Percentiles rank a stretch among this genome's conserved stretches.
Conservation (phyloP, 2,329 filamentous ascomycete species). For the Fusarium metavorans region DNA sequence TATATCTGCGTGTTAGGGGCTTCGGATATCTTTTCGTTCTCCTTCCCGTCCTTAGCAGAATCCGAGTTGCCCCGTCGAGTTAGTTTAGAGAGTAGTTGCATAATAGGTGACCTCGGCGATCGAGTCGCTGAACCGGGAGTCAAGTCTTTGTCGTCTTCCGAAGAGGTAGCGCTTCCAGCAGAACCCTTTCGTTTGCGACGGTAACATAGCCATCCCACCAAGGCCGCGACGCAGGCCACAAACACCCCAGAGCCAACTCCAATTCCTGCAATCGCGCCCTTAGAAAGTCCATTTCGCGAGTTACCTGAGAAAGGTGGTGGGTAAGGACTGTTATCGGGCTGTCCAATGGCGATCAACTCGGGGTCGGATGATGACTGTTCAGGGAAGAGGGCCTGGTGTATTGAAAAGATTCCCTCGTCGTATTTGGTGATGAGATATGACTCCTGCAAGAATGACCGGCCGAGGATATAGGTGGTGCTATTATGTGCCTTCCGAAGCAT, state of each 20-base stretch:
- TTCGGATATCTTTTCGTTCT: constrained; percentile 46
- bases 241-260: constrained; percentile 56
- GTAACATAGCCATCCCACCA: constrained; percentile 51
- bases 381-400: constrained; percentile 69
- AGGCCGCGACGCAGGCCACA: constrained; percentile 43
- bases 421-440: constrained; percentile 70
- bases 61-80: constrained; percentile 50
- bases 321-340: constrained; percentile 60
- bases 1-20: constrained; percentile 62
- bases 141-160: constrained; percentile 53
- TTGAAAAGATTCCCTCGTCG: constrained; percentile 63
- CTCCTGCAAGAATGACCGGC: constrained; percentile 78
- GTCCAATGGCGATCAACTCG: constrained; percentile 57
- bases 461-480: constrained; percentile 69
- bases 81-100: constrained; percentile 56
- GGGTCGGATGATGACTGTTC: constrained; percentile 54
- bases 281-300: constrained; percentile 49
- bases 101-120: constrained; percentile 40
- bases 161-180: constrained; percentile 37
- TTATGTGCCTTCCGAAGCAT: constrained; percentile 69
- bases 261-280: constrained; percentile 59
- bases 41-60: constrained; percentile 33
- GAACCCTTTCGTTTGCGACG: constrained; percentile 48
- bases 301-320: constrained; percentile 48
- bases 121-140: constrained; percentile 48